These are phyloP conservation scores for Ceratocystis lukuohia DNA, from an alignment of 2,329 filamentous ascomycete genomes.

Conservation along the genomic window DNA sequence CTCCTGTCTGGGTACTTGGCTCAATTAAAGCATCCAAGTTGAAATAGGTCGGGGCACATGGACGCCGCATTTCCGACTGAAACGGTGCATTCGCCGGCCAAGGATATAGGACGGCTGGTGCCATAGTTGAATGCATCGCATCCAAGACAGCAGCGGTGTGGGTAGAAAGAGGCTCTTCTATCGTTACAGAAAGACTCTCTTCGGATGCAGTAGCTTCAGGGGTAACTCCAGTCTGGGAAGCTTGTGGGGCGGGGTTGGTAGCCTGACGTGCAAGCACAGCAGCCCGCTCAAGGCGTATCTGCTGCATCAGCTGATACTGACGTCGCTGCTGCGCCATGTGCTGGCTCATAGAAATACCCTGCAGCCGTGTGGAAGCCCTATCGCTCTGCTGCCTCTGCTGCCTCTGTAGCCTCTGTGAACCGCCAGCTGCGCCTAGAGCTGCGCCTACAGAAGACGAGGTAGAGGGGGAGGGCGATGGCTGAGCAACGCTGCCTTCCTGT, in stretches of 20 bases:
- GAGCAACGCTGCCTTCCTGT: neutral
- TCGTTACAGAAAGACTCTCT: slow-evolving; percentile 4
- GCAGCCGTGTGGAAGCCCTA: neutral
- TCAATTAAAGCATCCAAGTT: too few species aligned
- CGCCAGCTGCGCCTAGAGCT: neutral
- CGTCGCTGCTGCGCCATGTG: neutral
- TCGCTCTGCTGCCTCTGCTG: neutral
- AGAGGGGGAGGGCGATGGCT: neutral
- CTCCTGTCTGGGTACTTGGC: too few species aligned
- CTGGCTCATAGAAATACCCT: neutral
- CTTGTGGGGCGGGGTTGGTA: neutral
- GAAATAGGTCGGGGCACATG: neutral
- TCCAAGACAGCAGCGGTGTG: slow-evolving; percentile 17
- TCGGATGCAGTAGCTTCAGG: neutral
- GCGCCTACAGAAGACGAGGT: neutral
- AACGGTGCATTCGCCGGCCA: neutral
- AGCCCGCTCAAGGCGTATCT: neutral
- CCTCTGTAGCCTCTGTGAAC: neutral
- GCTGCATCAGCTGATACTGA: slow-evolving; percentile 3
- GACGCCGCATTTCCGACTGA: neutral
- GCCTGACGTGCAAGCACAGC: neutral
- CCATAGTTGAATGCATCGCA: slow-evolving; percentile 12
- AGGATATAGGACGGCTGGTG: neutral
- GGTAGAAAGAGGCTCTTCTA: slow-evolving; percentile 14
- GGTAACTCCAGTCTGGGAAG: neutral